phyloP scores from a whole-genome alignment of 1,284 basidiomycete species.

The Meira nashicola region DNA sequence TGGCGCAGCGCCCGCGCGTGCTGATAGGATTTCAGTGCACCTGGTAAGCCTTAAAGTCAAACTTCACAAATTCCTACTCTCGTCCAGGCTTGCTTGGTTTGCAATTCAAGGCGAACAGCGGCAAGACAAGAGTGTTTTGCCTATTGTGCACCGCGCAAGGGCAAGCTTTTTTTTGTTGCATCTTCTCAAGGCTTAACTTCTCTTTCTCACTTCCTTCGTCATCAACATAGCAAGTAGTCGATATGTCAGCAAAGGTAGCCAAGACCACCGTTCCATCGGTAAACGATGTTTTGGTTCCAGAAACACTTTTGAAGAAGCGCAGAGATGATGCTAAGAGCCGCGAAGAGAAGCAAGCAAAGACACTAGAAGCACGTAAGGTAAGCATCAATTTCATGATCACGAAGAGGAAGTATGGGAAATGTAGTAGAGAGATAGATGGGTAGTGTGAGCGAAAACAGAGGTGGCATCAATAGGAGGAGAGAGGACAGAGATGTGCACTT shows the following conservation, averaged over 20 bases:
- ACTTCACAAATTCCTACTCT: too few relatives aligned
- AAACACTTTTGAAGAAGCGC: slow-evolving; percentile 65
- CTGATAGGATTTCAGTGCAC: too few relatives aligned
- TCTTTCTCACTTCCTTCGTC: too few relatives aligned
- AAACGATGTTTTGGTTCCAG: slow-evolving; percentile 50
- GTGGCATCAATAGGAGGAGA: background rate
- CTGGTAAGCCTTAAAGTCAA: too few relatives aligned
- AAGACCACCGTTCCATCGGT: slow-evolving; percentile 45
- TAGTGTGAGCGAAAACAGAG: background rate
- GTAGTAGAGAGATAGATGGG: background rate
- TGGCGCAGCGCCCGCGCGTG: too few relatives aligned
- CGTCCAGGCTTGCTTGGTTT: too few relatives aligned
- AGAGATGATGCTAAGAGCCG: slow-evolving; percentile 96
- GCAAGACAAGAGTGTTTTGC: too few relatives aligned
- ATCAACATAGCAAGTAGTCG: too few relatives aligned
- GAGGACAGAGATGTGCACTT: background rate
- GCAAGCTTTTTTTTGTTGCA: too few relatives aligned
- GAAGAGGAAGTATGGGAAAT: background rate
- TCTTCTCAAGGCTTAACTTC: too few relatives aligned
- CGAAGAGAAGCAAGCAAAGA: slow-evolving; percentile 86
- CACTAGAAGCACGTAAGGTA: slow-evolving; percentile 86
- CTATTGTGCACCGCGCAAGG: too few relatives aligned
- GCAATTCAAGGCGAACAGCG: too few relatives aligned
- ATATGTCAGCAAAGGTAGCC: background rate
- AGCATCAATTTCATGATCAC: slow-evolving; percentile 15